Evolutionary conservation across 805 yeast species (phyloP), one percentile per base, ranked within the genome.

Genomic region (Wickerhamiella kurtzmanii): DNA sequence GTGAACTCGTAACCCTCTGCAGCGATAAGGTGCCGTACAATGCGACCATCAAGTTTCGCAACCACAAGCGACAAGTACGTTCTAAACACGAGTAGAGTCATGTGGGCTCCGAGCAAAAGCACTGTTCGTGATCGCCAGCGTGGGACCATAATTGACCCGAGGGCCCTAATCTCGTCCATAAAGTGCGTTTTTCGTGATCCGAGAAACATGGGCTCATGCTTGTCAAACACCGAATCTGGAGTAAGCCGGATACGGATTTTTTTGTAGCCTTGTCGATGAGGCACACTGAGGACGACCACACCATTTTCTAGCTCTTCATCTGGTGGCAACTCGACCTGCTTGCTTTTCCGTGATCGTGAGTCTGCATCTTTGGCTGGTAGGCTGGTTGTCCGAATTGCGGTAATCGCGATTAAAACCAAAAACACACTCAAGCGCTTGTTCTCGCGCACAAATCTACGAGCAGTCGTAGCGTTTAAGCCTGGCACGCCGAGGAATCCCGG

Each of bases 11-110:
- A 73, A 17, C 87, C 85, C 53, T 80, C 77, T 16, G 87, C 86
- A 16, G 86, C 80, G 54, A 88, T 85, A 59, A 88, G 75, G 62
- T 87, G 89, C 61, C 83, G 80, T 41, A 87, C 95, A 44, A 88
- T 82, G 61, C 83, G 89, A 56, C 96, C 96, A 62, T 88, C 97
- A 44, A 88, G 69, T 60, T 81, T 80, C 3, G 97, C 94, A 28
- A 88, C 86, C 48, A 87, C 66, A 47, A 88, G 70, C 22, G 92
- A 81, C 50, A 88, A 70, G 82, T 88, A 88, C 0, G 97, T 88
- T 63, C 97, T 72, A 53, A 85, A 70, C 19, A 85, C 68, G 37
- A 88, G 70, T 55, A 86, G 82, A 50, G 76, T 68, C 48, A 88
- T 76, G 58, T 88, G 95, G 5, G 84, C 69, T 2, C 75, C 62